These are phyloP conservation scores for Diaporthe destruens DNA, from an alignment of 2,329 filamentous ascomycete species.

Conservation along the genomic window DNA sequence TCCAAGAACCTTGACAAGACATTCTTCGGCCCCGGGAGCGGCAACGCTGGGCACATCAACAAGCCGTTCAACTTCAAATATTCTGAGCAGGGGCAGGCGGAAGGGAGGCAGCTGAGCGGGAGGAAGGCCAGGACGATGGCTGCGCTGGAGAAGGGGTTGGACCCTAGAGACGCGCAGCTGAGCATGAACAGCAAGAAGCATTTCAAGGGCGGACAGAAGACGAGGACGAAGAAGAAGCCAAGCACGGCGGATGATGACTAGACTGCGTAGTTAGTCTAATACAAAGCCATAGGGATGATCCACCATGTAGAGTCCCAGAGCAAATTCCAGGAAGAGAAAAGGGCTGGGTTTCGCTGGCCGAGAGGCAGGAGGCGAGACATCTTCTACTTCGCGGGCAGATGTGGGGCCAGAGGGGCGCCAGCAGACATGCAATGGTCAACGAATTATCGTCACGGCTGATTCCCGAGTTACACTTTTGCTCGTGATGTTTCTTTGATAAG, in stretches of 20 bases:
- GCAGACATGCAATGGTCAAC: neutral
- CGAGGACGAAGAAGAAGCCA: conserved; percentile 65
- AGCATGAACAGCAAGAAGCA: conserved; percentile 84
- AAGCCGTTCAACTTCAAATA: conserved; percentile 94
- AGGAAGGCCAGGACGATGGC: conserved; percentile 85
- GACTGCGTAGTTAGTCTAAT: neutral
- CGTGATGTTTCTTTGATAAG: neutral
- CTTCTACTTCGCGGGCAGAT: no score
- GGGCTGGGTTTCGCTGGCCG: neutral
- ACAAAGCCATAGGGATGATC: neutral
- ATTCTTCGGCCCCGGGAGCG: conserved; percentile 82
- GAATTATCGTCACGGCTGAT: neutral
- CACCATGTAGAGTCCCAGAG: neutral
- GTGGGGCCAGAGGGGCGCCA: no score
- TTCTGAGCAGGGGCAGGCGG: conserved; percentile 77
- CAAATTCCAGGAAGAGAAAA: neutral
- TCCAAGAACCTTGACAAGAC: conserved; percentile 83
- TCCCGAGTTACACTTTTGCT: neutral
- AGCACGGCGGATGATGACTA: conserved; percentile 55
- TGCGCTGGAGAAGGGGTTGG: conserved; percentile 86
- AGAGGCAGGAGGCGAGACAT: no score
- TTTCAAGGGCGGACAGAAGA: conserved; percentile 81
- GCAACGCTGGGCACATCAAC: conserved; percentile 74
- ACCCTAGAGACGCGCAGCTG: conserved; percentile 79
- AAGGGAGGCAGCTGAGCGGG: conserved; percentile 73